phyloP scores from a whole-genome alignment of 2,329 filamentous ascomycete species.

The Graphilbum ipis-grandicollis region DNA sequence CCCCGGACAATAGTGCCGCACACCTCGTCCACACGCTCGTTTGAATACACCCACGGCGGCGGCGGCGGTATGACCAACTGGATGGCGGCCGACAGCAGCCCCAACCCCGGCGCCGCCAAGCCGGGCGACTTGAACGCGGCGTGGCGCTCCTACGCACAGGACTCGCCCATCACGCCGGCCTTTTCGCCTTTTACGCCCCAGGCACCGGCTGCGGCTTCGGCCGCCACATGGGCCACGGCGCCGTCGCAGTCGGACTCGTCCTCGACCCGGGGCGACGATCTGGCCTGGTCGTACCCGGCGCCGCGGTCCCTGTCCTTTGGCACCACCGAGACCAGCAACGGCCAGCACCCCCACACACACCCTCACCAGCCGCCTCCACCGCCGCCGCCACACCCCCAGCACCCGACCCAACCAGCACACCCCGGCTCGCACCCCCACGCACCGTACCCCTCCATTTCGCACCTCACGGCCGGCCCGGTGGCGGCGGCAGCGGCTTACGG shows the following conservation, averaged over 20 bases:
- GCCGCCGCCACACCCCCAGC: no score
- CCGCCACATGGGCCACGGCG: conserved; percentile 26
- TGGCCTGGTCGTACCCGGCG: conserved; percentile 25
- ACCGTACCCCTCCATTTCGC: conserved; percentile 23
- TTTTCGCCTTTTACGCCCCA: conserved; percentile 31
- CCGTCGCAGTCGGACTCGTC: conserved; percentile 20
- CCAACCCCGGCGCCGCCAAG: conserved; percentile 22
- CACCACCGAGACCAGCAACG: conserved; percentile 19
- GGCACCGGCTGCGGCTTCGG: conserved; percentile 16
- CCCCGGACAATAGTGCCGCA: conserved; percentile 19
- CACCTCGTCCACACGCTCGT: conserved; percentile 9
- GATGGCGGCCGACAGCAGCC: conserved; percentile 24
- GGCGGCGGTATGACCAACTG: conserved; percentile 23
- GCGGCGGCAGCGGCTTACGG: conserved; percentile 19
- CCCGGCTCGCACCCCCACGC: no score
- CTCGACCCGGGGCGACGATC: conserved; percentile 20
- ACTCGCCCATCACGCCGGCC: conserved; percentile 30
- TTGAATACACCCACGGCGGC: conserved; percentile 20
- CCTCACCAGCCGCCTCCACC: no score
- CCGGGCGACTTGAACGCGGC: conserved; percentile 22
- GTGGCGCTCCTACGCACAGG: conserved; percentile 33
- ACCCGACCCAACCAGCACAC: no score
- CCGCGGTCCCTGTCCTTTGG: conserved; percentile 31
- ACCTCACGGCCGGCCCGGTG: conserved; percentile 11
- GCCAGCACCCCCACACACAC: background rate